Conservation (phyloP, 164 flowering plant species). For the Vitis labrusca region DNA sequence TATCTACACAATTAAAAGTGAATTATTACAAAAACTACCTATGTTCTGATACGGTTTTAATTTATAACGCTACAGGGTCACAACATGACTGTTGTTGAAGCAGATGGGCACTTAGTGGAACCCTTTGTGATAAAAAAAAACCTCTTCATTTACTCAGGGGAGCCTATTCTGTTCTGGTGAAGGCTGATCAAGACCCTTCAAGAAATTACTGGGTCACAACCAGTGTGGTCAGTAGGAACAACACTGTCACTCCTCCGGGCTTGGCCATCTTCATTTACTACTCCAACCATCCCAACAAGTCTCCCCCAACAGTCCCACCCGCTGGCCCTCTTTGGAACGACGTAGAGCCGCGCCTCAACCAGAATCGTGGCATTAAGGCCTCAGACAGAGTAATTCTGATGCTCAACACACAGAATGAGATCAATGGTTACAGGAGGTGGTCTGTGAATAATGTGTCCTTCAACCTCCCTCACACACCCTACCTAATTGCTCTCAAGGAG, state of each 20-base stretch:
- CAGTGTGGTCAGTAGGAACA: constrained; percentile 46
- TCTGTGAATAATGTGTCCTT: constrained; percentile 75
- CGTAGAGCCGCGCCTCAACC: constrained; percentile 27
- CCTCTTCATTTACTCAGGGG: constrained; percentile 78
- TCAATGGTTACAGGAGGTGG: constrained; percentile 55
- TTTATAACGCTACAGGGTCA: constrained; percentile 51
- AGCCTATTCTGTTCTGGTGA: constrained; percentile 75
- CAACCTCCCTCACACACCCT: constrained; percentile 70
- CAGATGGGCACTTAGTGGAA: constrained; percentile 85
- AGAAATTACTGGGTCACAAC: constrained; percentile 70
- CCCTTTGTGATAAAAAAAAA: constrained; percentile 59
- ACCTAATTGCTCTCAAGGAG: constrained; percentile 59
- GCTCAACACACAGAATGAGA: constrained; percentile 73
- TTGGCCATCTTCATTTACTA: constrained; percentile 68
- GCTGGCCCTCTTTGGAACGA: constrained; percentile 65
- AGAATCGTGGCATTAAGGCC: constrained; percentile 52
- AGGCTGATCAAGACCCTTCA: constrained; percentile 63
- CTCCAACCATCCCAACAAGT: constrained; percentile 59
- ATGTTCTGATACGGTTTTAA: too few relatives aligned
- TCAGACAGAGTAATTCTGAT: constrained; percentile 56
- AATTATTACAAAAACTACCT: too few relatives aligned
- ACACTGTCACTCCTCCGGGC: constrained; percentile 50
- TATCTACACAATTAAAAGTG: too few relatives aligned
- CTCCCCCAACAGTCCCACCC: constrained; percentile 53
- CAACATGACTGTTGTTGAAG: constrained; percentile 86